Evolutionary conservation across 768 basidiomycete genomes (phyloP), one percentile per base, ranked within the genome.

Genomic region (Lenzites betulinus): DNA sequence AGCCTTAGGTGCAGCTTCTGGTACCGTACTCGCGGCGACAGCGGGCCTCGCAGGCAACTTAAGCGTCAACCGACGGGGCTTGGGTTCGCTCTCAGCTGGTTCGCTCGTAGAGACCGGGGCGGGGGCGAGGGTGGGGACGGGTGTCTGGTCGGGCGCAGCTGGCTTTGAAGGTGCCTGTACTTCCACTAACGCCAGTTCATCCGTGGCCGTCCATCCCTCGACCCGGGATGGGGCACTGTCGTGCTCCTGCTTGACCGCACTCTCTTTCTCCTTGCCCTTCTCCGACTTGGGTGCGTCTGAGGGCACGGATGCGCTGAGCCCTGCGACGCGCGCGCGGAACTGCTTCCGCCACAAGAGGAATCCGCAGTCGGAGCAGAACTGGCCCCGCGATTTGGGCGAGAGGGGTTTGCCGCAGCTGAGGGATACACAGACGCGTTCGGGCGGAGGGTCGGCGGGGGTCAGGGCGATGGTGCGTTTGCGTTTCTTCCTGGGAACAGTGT

Each of bases 241-340:
- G 16, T 13, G 28, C n/a, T 49, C 47, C 12, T 49, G 47, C 47
- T 49, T 49, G 28, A 49, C 18, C 13, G 47, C 26, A 16, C 36
- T 13, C n/a, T 7, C 33, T 9, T 28, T n/a, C 9, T 15, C 23
- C 51, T 16, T 38, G 23, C 39, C 44, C 26, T 18, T n/a, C 30
- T 33, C 26, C 20, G 15, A 35, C 35, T 51, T 23, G 20, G 51
- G 18, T 6, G 51, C 12, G 2, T 15, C 12, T 6, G 44, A 26
- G 16, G 52, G 2, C n/a, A 60, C 20, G 4, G 46, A 30, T 16
- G 56, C 44, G 35, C 51, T 44, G 3, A 62, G 23, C 1, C 38
- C 46, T 6, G 56, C 44, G 46, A 62, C 52, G n/a, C 51, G 54
- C n/a, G 55, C 50, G 18, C 61, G 55, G 61, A 62, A 58, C 55